Conservation (phyloP, 2,329 filamentous ascomycete genomes). For the Ceratocystis cubensis region DNA sequence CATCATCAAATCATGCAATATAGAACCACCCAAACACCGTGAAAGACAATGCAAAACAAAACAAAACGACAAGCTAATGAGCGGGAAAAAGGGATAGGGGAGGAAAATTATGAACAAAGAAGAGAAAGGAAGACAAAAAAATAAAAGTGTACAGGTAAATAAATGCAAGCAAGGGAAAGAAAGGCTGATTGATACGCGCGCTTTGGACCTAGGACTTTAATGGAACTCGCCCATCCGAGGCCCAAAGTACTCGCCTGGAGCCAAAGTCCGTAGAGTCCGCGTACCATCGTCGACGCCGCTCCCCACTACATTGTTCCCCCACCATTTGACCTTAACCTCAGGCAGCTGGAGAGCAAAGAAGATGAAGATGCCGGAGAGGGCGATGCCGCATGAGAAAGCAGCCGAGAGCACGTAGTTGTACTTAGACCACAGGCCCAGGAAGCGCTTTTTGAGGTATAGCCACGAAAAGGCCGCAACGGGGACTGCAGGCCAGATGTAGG, state of each 20-base stretch:
- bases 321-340: constrained; percentile 35
- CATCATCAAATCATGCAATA: constrained; percentile 9
- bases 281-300: constrained; percentile 33
- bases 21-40: not conserved
- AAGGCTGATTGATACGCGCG: too few species aligned
- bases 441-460: constrained; percentile 32
- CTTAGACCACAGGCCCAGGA: constrained; percentile 31
- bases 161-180: not conserved
- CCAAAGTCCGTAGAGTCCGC: constrained; percentile 30
- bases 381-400: constrained; percentile 38
- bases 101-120: not conserved
- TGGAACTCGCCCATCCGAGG: constrained; percentile 23
- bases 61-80: constrained; percentile 6
- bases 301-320: constrained; percentile 35
- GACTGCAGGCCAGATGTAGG: constrained; percentile 34
- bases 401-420: constrained; percentile 44
- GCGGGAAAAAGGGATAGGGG: not conserved
- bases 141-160: not conserved
- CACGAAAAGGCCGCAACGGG: constrained; percentile 33
- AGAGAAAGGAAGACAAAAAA: not conserved
- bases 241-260: constrained; percentile 28
- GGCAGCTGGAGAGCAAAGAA: constrained; percentile 41
- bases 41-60: constrained; percentile 3
- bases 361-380: constrained; percentile 40
- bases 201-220: not conserved